Base-by-base conservation (phyloP, 345 rosid species). In the Pugionium dolabratum region DNA sequence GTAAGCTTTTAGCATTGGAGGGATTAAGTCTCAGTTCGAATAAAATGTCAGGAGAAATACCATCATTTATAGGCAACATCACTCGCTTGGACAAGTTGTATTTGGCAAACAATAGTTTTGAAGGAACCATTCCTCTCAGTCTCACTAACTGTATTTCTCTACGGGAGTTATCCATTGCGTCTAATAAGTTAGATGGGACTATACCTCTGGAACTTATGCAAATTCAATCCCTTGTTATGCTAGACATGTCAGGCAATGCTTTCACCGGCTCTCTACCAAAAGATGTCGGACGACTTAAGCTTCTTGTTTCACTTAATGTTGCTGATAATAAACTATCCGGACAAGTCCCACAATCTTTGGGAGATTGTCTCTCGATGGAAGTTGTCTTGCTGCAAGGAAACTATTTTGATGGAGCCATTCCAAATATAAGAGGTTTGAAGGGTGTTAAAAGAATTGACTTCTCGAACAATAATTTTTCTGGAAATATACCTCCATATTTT, bases 221-320 rank as follows among this genome's bases (percentile, higher is more conserved):
- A 4, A 27, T 49, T 0, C 1, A 1, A 3, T 0, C 7, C 0
- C 66, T 68, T 29, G 0, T 4, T n/a, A 0, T 0, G 1, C 36
- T 46, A 7, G 0, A 1, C 1, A 8, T 68, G 45, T 4, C 7
- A 40, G 0, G 0, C 4, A 59, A 39, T 7, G 40, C 29, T 0
- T n/a, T 64, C 0, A 30, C 9, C 0, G 73, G 73, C 10, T 37
- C 42, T 9, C 18, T 68, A 0, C 58, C 58, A 37, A 1, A 37
- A 4, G 65, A 39, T 1, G 1, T 68, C 37, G 72, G 41, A 9
- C 3, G 0, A 1, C 57, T 68, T 1, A 0, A 49, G 32, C 2
- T 18, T 18, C 66, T 68, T 37, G 8, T 11, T 37, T 0, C 0
- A 4, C 5, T 68, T 3, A 5, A 3, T 0, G 2, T 30, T 3